phyloP scores from a whole-genome alignment of 805 yeast species.

The Candida khao-thaluensis region DNA sequence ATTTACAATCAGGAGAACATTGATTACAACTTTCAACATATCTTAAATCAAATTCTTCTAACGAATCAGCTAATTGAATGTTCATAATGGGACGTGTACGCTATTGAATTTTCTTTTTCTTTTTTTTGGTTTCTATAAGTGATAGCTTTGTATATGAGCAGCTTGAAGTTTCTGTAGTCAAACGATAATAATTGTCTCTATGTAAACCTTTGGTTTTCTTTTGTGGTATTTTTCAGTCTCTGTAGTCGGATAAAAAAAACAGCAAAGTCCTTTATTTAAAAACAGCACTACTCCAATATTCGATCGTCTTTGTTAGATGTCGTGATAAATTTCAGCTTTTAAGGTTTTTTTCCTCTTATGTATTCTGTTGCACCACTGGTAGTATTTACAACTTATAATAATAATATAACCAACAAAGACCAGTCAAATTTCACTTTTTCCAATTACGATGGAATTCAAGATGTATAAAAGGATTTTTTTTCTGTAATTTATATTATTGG shows the following conservation, averaged over 20 bases:
- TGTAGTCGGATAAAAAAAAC: conserved; percentile 1
- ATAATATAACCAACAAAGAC: too few relatives aligned
- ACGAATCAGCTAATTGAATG: conserved; percentile 21
- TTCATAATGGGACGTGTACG: too few relatives aligned
- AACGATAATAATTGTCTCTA: too few relatives aligned
- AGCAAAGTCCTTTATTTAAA: conserved; percentile 8
- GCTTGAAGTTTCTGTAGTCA: too few relatives aligned
- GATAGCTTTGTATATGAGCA: too few relatives aligned
- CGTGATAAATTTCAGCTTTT: conserved; percentile 3
- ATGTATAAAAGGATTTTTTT: too few relatives aligned
- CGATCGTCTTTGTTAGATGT: conserved; percentile 8
- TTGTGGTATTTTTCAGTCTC: too few relatives aligned
- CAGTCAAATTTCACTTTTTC: too few relatives aligned
- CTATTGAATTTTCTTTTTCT: too few relatives aligned
- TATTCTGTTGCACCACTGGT: background rate
- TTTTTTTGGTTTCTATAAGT: background rate
- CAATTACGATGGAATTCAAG: too few relatives aligned
- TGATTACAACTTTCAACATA: conserved; percentile 24
- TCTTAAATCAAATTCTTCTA: conserved; percentile 25
- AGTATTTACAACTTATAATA: background rate
- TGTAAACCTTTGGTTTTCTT: too few relatives aligned
- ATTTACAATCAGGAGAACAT: conserved; percentile 10
- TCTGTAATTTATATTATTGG: too few relatives aligned
- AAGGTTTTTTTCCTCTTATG: background rate
- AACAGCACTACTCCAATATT: conserved; percentile 6